Evolutionary conservation across 345 rosid genomes (phyloP), one percentile per base, ranked within the genome.

Genomic region (Reutealis trisperma): DNA sequence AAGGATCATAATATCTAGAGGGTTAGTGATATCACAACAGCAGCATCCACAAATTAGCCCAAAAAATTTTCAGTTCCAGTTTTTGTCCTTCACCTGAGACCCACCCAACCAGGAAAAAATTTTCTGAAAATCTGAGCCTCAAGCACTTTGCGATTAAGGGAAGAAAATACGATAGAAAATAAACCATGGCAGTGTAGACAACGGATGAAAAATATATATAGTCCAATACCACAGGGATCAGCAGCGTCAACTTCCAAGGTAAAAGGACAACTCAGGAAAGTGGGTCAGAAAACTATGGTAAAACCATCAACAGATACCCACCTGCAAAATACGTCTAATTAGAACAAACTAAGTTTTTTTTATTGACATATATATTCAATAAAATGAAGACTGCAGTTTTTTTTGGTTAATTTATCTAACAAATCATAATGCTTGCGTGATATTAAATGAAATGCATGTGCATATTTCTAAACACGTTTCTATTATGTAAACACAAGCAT

Each of bases 281-380:
- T n/a, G 37, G 59, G 47, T 59, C 76, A 73, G 60, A 61, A 76
- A 68, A 69, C 41, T 22, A 55, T 22, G 19, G 68, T 19, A 70
- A 68, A 76, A 60, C 63, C 64, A n/a, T 62, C 67, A 63, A 27
- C 34, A 30, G 19, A 4, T 44, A 47, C 41, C 62, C 79, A 69
- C 79, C 79, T 77, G 69, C 52, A 67, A 70, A 77, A 67, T 19
- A 47, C 42, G 13, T 45, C 14, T 42, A 49, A 37, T 34, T 11
- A 69, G 62, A n/a, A 41, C 67, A 72, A 42, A 16, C 13, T 22
- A 8, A 55, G 19, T 67, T 60, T 22, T 60, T 22, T 72, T 58
- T 58, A 22, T 0, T 15, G 64, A 7, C 41, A 37, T n/a, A n/a
- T 0, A 73, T 27, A 8, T 11, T 6, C 6, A 21, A 62, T 19